These are phyloP conservation scores for Chlamydomonas eustigma DNA, from an alignment of 139 green algal species.

Conservation along the genomic window DNA sequence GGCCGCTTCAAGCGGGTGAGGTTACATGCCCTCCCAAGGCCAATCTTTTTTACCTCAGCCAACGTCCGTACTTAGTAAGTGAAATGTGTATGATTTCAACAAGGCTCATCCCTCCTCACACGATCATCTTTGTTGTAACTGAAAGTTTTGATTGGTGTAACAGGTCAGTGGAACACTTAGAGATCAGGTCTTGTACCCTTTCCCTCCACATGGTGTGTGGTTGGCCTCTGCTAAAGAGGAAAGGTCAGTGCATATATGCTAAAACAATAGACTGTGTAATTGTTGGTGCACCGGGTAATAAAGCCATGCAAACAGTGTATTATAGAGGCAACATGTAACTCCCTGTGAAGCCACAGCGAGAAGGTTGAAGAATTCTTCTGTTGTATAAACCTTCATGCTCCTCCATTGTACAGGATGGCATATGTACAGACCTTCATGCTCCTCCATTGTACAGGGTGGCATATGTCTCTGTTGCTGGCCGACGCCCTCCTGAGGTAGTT, in stretches of 20 bases:
- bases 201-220: conserved; percentile 52
- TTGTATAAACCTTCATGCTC: too few species aligned
- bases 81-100: too few species aligned
- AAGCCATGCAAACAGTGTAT: too few species aligned
- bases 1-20: conserved; percentile 73
- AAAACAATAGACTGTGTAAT: too few species aligned
- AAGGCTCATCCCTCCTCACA: too few species aligned
- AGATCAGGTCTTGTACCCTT: conserved; percentile 89
- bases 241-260: too few species aligned
- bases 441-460: background rate
- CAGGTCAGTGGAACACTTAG: conserved; percentile 62
- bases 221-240: background rate
- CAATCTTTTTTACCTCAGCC: conserved; percentile 82
- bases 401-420: background rate
- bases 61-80: conserved; percentile 79
- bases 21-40: conserved; percentile 41
- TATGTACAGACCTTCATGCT: background rate
- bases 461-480: background rate
- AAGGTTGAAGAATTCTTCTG: too few species aligned
- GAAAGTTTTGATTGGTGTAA: too few species aligned
- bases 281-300: too few species aligned
- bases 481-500: background rate
- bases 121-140: too few species aligned
- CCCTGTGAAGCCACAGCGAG: too few species aligned
- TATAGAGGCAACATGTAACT: too few species aligned